Evolutionary conservation across 208 protist genomes (phyloP), one percentile per base, ranked within the genome.

Genomic region (Wallacemonas sp.): DNA sequence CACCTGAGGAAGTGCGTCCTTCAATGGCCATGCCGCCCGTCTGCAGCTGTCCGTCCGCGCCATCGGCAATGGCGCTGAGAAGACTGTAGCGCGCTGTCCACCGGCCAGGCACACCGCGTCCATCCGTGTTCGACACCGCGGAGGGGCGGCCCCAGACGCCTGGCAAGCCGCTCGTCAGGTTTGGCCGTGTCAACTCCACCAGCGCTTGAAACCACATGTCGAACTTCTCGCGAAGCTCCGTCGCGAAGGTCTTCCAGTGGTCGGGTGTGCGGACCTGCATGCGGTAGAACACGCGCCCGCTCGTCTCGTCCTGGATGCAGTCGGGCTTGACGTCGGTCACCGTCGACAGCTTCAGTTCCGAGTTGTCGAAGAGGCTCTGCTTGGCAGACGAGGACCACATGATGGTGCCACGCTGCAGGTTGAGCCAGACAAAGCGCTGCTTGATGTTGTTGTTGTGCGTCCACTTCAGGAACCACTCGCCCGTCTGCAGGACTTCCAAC

Each of bases 381-480:
- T 76, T 73, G 8, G 77, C 67, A 11, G 70, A 74, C 12, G 54
- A 32, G 14, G 77, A 81, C 86, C 89, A 95, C 73, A 82, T 73
- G 4, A 95, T 55, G 18, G 71, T 72, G 31, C 77, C 81, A 25
- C 77, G 70, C 29, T 78, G 69, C 45, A 85, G 26, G 68, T 94
- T 84, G 1, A 95, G 72, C 82, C 89, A 90, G 10, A 95, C 67
- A 68, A 84, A 95, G 52, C 89, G 86, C 49, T 76, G 77, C 49
- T 89, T 72, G 7, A 91, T 75, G 36, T 64, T 63, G 49, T 91
- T 77, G 55, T 57, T 72, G 7, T 78, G 74, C 18, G 81, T 87
- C 84, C 83, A 91, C 80, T 92, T 92, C 59, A 82, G 77, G 74
- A 92, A 92, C 86, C 89, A 95, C 44, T 86, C 82, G 1, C 89